A percentile compares a stretch with the other conserved stretches of the same genome.
Evolutionary conservation across 2,329 filamentous ascomycete genomes (phyloP).

Genomic region (Penicillium sp.): DNA sequence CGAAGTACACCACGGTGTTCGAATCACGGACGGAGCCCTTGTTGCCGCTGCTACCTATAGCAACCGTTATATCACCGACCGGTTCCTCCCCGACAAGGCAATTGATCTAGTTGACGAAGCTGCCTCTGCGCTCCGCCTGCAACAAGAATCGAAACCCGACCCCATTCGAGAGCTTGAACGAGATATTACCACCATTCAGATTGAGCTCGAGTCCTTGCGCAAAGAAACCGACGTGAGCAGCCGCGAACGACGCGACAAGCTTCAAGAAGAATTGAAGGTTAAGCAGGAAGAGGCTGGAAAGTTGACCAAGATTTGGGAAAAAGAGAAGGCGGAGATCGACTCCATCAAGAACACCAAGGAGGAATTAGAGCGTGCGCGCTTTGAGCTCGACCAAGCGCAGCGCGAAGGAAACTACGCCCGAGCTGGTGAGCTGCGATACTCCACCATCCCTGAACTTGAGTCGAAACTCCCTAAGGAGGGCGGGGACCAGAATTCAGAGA

Average conservation of each 20-base stretch:
- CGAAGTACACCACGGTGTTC: constrained; percentile 93
- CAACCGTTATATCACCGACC: constrained; percentile 95
- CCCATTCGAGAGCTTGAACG: constrained; percentile 90
- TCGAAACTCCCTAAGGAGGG: constrained; percentile 78
- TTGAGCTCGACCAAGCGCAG: constrained; percentile 86
- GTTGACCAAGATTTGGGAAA: constrained; percentile 85
- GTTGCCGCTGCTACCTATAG: constrained; percentile 91
- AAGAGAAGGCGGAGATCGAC: constrained; percentile 83
- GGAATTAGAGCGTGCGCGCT: constrained; percentile 81
- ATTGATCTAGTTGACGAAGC: constrained; percentile 97
- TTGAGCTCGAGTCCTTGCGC: constrained; percentile 89
- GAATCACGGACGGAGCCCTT: constrained; percentile 88
- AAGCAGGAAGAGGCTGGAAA: constrained; percentile 77
- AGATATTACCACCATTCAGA: constrained; percentile 96
- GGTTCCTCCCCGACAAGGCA: constrained; percentile 94
- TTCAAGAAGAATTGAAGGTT: constrained; percentile 75
- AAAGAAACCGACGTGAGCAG: constrained; percentile 93
- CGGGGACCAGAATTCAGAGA: constrained; percentile 48
- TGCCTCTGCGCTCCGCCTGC: constrained; percentile 82
- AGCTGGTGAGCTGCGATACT: constrained; percentile 89
- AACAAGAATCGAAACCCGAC: constrained; percentile 96
- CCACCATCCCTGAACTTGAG: constrained; percentile 81
- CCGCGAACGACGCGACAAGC: constrained; percentile 82
- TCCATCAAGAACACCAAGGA: constrained; percentile 84
- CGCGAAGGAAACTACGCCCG: constrained; percentile 84